Evolutionary conservation across 2,329 filamentous ascomycete species (phyloP).

Genomic region (Botrytis aclada): DNA sequence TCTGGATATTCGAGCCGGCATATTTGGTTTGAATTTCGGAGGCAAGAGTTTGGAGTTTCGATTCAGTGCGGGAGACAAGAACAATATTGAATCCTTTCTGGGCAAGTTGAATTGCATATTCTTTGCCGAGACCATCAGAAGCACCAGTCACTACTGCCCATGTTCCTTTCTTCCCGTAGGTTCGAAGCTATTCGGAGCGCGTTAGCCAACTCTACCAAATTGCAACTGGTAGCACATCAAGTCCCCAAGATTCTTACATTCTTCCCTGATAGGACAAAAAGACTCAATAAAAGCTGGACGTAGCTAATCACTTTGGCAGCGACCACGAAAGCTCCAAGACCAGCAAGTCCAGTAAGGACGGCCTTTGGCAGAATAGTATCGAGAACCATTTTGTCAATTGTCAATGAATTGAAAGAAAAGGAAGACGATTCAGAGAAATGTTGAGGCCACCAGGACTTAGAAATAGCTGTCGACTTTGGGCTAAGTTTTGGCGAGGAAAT

Average conservation of each 20-base stretch:
- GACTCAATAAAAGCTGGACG: slow-evolving; percentile 59
- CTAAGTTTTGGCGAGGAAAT: background rate
- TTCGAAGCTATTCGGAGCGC: slow-evolving; percentile 62
- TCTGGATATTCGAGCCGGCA: slow-evolving; percentile 58
- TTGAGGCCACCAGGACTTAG: slow-evolving; percentile 3
- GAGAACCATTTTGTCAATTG: slow-evolving; percentile 23
- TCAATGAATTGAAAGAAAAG: background rate
- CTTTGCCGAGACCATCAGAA: slow-evolving; percentile 94
- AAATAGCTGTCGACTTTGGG: background rate
- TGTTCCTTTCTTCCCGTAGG: slow-evolving; percentile 85
- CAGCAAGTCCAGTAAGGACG: slow-evolving; percentile 39
- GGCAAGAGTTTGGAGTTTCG: slow-evolving; percentile 78
- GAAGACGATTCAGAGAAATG: background rate
- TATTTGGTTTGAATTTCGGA: slow-evolving; percentile 71
- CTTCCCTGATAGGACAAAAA: slow-evolving; percentile 65
- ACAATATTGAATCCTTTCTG: slow-evolving; percentile 91
- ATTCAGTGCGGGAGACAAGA: slow-evolving; percentile 91
- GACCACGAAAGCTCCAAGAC: slow-evolving; percentile 58
- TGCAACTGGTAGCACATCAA: background rate
- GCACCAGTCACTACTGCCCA: slow-evolving; percentile 96
- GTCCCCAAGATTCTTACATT: slow-evolving; percentile 44
- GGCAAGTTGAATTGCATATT: slow-evolving; percentile 88
- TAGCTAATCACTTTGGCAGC: slow-evolving; percentile 56
- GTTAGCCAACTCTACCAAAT: background rate
- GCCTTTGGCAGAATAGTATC: slow-evolving; percentile 26